Conservation (phyloP, 768 basidiomycete genomes). For the Rhodotorula graminis region DNA sequence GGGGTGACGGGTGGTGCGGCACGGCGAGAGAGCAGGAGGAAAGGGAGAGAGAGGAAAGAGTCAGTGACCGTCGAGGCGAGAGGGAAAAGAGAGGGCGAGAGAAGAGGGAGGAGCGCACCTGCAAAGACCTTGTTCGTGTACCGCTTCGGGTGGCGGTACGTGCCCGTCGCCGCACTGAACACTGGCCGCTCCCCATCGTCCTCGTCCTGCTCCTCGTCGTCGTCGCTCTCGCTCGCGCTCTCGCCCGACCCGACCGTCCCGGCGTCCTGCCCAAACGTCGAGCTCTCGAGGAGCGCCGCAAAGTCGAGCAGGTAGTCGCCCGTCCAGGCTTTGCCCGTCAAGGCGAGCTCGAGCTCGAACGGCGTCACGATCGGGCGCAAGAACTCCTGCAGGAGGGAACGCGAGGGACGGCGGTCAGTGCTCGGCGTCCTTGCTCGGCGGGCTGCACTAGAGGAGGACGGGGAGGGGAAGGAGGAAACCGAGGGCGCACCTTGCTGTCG, state of each 20-base stretch:
- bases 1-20: too few species aligned
- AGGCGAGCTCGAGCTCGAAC: conserved; percentile 77
- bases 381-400: conserved; percentile 63
- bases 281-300: conserved; percentile 54
- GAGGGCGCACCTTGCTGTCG: conserved; percentile 58
- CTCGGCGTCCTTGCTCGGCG: not conserved
- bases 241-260: conserved; percentile 61
- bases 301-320: conserved; percentile 50
- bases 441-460: not conserved
- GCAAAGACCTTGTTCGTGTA: conserved; percentile 51
- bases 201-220: conserved; percentile 49
- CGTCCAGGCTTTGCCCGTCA: conserved; percentile 68
- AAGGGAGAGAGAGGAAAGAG: too few species aligned
- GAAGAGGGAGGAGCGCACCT: conserved; percentile 3
- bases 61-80: too few species aligned
- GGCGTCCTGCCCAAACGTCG: conserved; percentile 58
- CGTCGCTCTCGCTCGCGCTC: conserved; percentile 50
- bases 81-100: conserved; percentile 24
- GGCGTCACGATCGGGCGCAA: conserved; percentile 87
- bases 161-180: conserved; percentile 82
- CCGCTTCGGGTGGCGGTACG: conserved; percentile 69
- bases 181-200: conserved; percentile 61
- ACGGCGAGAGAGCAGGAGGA: too few species aligned
- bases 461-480: not conserved
- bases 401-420: not conserved